Conservation (phyloP, 768 basidiomycete species). For the Tylopilus rubrobrunneus region DNA sequence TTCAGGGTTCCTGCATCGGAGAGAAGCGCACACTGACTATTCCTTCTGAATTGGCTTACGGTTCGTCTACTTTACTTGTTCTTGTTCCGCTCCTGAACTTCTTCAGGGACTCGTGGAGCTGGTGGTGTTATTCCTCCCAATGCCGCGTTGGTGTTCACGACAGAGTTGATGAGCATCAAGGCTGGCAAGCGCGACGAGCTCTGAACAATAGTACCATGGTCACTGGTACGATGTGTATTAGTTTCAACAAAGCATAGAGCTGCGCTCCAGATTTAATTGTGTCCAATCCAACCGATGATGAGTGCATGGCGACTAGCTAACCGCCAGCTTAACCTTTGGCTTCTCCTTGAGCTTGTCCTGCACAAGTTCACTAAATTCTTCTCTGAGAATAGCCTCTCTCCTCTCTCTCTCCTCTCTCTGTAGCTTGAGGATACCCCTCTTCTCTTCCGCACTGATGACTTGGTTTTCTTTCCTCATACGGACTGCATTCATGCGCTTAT, state of each 20-base stretch:
- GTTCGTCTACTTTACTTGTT: slow-evolving; percentile 41
- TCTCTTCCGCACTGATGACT: slow-evolving; percentile 98
- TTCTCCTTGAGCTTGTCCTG: slow-evolving; percentile 63
- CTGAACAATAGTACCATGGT: slow-evolving; percentile 25
- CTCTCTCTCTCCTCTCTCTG: slow-evolving; percentile 93
- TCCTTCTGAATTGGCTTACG: slow-evolving; percentile 76
- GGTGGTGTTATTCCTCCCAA: slow-evolving; percentile 74
- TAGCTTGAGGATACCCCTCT: slow-evolving; percentile 90
- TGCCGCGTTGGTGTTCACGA: slow-evolving; percentile 81
- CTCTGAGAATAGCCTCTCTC: slow-evolving; percentile 83
- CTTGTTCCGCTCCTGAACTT: not conserved
- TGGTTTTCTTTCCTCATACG: slow-evolving; percentile 99
- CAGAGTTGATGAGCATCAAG: slow-evolving; percentile 72
- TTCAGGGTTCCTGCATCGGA: slow-evolving; percentile 77
- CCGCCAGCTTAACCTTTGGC: slow-evolving; percentile 21
- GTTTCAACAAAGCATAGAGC: not conserved
- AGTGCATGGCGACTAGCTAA: no score
- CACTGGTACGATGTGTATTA: not conserved
- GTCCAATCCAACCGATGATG: not conserved
- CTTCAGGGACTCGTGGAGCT: slow-evolving; percentile 67
- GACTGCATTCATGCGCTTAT: slow-evolving; percentile 97
- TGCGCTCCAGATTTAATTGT: not conserved
- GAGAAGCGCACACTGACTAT: slow-evolving; percentile 91
- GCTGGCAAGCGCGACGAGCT: slow-evolving; percentile 50
- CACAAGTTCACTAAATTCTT: slow-evolving; percentile 86